Evolutionary conservation across 805 yeast species (phyloP), one percentile per base, ranked within the genome.

Genomic region (Candida qinlingensis): DNA sequence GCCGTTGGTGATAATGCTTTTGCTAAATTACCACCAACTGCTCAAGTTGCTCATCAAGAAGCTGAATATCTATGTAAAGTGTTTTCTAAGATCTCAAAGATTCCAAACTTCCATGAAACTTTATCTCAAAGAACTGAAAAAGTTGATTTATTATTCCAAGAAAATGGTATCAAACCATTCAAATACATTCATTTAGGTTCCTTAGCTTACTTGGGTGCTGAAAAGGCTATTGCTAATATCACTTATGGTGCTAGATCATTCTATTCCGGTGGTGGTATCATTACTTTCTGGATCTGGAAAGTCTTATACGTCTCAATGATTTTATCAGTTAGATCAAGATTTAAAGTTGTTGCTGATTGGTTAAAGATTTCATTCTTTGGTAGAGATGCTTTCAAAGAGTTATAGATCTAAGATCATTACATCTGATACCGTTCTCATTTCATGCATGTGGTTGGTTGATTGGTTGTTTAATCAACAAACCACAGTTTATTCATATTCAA

Each of bases 31-130:
- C 94, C 96, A 39, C 97, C 97, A 58, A 91, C 98, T 53, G 98
- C 97, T 28, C 97, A 91, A 76, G 97, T 90, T 48, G 98, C 98
- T 39, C 82, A 89, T 71, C 97, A 91, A 75, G 88, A 91, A 71
- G 97, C 97, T 66, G 74, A 76, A 49, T 91, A 79, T 70, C 77
- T 91, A 57, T 94, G 91, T 48, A 71, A 74, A 34, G 80, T 82
- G 56, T 85, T 91, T 67, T 77, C 79, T 64, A 83, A 76, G 58
- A 69, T 81, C 59, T 73, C 83, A 58, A 79, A 79, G 58, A 73
- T 83, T 49, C 90, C 85, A 46, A 73, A 78, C 39, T 62, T 80
- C 53, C 72, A 81, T 60, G 76, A 74, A 65, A 62, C 68, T 39
- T 57, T 70, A 30, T 46, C 66, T 37, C 55, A 60, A 30, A 59